Conservation (phyloP, 1,284 basidiomycete species). For the Prillingera fragicola region DNA sequence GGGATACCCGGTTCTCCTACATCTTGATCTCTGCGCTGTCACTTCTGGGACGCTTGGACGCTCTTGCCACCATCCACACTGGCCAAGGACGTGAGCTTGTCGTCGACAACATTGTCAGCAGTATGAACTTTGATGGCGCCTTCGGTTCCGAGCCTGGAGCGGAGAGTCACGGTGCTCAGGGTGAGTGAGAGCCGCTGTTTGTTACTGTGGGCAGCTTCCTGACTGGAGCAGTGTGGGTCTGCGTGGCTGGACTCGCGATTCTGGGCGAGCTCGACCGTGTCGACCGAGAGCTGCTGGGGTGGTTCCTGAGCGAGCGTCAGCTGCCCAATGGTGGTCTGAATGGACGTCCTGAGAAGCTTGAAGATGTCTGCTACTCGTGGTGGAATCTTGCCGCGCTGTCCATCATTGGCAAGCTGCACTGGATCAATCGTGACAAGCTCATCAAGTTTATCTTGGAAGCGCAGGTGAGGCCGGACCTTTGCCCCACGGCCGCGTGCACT, state of each 20-base stretch:
- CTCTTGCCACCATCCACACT: conserved; percentile 54
- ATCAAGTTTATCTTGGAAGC: conserved; percentile 76
- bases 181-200: conserved; percentile 49
- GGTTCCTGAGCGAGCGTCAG: conserved; percentile 93
- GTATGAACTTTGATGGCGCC: conserved; percentile 92
- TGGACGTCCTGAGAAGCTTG: conserved; percentile 93
- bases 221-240: conserved; percentile 69
- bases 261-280: conserved; percentile 72
- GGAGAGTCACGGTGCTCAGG: conserved; percentile 88
- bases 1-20: conserved; percentile 86
- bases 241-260: conserved; percentile 79
- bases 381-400: conserved; percentile 89
- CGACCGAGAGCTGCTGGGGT: conserved; percentile 68
- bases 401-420: conserved; percentile 74
- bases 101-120: conserved; percentile 66
- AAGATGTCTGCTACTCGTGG: conserved; percentile 97
- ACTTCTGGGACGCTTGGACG: conserved; percentile 64
- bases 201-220: neutral
- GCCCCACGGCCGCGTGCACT: neutral
- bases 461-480: conserved; percentile 55
- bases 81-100: conserved; percentile 55
- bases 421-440: conserved; percentile 87
- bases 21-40: conserved; percentile 77
- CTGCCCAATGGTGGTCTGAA: conserved; percentile 90
- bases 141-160: conserved; percentile 79